Evolutionary conservation across 768 basidiomycete genomes (phyloP).

Genomic region (Phanerodontia chrysosporium): DNA sequence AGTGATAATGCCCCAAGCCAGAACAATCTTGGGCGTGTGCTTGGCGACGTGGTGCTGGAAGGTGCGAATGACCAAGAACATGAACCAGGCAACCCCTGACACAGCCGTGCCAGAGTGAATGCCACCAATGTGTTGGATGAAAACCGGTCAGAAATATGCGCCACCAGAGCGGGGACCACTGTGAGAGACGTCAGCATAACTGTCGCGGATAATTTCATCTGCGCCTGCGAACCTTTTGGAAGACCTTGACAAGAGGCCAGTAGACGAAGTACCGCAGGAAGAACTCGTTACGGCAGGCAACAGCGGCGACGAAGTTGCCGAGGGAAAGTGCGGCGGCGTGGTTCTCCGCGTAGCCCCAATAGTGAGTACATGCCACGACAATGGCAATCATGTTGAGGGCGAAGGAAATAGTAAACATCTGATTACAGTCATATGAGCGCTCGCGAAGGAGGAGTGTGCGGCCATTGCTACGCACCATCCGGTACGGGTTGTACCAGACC

Average conservation of each 20-base stretch:
- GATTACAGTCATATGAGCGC: not conserved
- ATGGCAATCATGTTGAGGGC: conserved; percentile 57
- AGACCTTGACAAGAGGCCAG: conserved; percentile 61
- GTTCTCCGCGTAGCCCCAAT: conserved; percentile 61
- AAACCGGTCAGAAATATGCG: conserved; percentile 69
- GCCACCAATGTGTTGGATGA: conserved; percentile 75
- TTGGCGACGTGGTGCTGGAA: conserved; percentile 46
- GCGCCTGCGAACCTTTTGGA: conserved; percentile 56
- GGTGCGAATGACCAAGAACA: conserved; percentile 56
- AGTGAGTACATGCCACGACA: conserved; percentile 40
- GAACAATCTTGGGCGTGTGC: conserved; percentile 52
- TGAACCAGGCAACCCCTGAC: conserved; percentile 69
- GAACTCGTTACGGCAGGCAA: conserved; percentile 77
- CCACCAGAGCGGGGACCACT: conserved; percentile 75
- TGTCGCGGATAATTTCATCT: not conserved
- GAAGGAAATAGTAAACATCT: conserved; percentile 51
- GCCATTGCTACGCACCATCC: conserved; percentile 4
- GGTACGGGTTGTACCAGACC: conserved; percentile 14
- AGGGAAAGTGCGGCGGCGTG: conserved; percentile 70
- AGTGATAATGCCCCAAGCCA: conserved; percentile 50
- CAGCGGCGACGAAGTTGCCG: conserved; percentile 67
- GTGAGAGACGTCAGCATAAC: not conserved
- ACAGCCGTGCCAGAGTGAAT: conserved; percentile 75
- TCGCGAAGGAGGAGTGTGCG: not conserved
- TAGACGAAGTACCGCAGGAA: conserved; percentile 69